Conservation (phyloP, 2,329 filamentous ascomycete species). For the Aspergillus tanneri region DNA sequence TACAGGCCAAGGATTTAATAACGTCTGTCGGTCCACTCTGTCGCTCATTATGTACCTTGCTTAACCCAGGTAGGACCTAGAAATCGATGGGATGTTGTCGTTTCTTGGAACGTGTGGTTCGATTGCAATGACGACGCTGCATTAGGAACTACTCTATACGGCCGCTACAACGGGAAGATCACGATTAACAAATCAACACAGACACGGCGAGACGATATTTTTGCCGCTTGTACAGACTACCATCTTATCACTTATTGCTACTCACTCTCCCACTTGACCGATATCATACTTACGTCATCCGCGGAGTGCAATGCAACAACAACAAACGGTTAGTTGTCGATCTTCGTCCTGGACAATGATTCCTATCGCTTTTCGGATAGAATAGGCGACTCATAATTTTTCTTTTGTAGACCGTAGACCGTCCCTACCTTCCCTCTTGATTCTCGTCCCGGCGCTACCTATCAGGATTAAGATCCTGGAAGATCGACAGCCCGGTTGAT, state of each 20-base stretch:
- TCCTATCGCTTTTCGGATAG: neutral
- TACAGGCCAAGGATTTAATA: constrained; percentile 16
- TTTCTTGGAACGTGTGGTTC: neutral
- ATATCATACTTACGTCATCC: neutral
- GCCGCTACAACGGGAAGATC: too few relatives aligned
- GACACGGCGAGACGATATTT: too few relatives aligned
- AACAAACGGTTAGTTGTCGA: constrained; percentile 10
- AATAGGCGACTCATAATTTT: neutral
- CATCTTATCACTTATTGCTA: too few relatives aligned
- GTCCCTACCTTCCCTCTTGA: too few relatives aligned
- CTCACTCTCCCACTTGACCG: neutral
- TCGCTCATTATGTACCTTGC: neutral
- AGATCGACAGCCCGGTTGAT: neutral
- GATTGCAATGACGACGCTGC: neutral
- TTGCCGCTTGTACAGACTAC: too few relatives aligned
- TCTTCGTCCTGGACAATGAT: neutral
- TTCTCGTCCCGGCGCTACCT: neutral
- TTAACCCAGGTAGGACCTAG: neutral
- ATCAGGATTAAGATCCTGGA: neutral
- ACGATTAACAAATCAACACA: too few relatives aligned
- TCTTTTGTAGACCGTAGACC: too few relatives aligned
- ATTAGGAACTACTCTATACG: too few relatives aligned
- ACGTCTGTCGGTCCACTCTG: constrained; percentile 6
- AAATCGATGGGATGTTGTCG: neutral
- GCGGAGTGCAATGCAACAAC: constrained; percentile 7